Conservation (phyloP, 2,329 filamentous ascomycete genomes). For the Exserohilum turcica region DNA sequence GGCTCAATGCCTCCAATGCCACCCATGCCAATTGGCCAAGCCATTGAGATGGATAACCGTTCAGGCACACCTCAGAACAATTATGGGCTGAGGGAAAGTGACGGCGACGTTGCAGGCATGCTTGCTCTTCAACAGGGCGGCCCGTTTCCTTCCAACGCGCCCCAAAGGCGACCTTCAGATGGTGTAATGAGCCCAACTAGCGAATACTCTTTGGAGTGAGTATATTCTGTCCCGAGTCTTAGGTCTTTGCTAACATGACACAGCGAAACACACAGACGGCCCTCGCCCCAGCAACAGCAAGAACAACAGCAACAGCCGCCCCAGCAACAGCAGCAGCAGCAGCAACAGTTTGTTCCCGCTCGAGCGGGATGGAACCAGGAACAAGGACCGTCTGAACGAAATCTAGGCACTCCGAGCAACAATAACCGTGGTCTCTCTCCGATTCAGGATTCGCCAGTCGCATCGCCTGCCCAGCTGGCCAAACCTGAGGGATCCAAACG, state of each 20-base stretch:
- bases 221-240: neutral
- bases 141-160: constrained; percentile 35
- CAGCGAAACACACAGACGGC: constrained; percentile 17
- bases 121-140: constrained; percentile 67
- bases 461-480: constrained; percentile 40
- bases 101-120: constrained; percentile 75
- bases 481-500: constrained; percentile 26
- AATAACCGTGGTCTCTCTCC: constrained; percentile 47
- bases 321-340: constrained; percentile 23
- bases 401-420: constrained; percentile 28
- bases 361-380: constrained; percentile 53
- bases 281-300: constrained; percentile 28
- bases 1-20: constrained; percentile 42
- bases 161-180: constrained; percentile 33
- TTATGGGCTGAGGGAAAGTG: constrained; percentile 62
- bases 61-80: constrained; percentile 37
- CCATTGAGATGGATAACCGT: constrained; percentile 79
- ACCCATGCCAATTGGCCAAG: constrained; percentile 59
- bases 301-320: constrained; percentile 18
- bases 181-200: constrained; percentile 63
- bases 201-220: constrained; percentile 77
- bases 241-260: constrained; percentile 9
- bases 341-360: constrained; percentile 52
- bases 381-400: constrained; percentile 34
- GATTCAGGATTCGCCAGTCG: constrained; percentile 47